A percentile compares a stretch with the other conserved stretches of the same genome.
phyloP scores from a whole-genome alignment of 208 protist genomes.

The Strigomonas culicis region DNA sequence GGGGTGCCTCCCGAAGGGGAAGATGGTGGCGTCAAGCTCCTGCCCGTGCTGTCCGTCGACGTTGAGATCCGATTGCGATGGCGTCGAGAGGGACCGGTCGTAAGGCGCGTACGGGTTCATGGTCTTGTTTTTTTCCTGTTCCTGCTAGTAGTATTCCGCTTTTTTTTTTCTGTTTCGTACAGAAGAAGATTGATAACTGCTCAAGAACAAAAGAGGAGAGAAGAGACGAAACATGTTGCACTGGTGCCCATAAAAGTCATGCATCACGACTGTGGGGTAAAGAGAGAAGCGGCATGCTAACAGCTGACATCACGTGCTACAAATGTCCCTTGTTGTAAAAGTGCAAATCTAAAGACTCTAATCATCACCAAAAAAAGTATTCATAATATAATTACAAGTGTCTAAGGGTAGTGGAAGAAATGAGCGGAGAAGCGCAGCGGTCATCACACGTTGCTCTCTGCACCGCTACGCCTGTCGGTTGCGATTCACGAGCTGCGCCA shows the following conservation, averaged over 20 bases:
- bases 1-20: no score
- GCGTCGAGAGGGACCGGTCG: background rate
- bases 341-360: background rate
- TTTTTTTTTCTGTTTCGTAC: background rate
- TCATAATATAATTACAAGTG: background rate
- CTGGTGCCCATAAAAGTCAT: no score
- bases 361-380: background rate
- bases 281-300: background rate
- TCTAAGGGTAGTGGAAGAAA: background rate
- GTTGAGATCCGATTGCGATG: conserved; percentile 6
- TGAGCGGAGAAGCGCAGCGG: background rate
- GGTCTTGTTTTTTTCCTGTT: background rate
- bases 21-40: no score
- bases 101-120: background rate
- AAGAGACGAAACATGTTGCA: background rate
- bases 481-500: background rate
- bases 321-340: no score
- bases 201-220: background rate
- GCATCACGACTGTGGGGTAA: no score
- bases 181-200: background rate
- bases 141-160: background rate
- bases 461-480: background rate
- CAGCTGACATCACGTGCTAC: no score
- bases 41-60: no score
- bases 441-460: no score